phyloP scores from a whole-genome alignment of 1,284 basidiomycete genomes.

The Pseudozyma pruni region DNA sequence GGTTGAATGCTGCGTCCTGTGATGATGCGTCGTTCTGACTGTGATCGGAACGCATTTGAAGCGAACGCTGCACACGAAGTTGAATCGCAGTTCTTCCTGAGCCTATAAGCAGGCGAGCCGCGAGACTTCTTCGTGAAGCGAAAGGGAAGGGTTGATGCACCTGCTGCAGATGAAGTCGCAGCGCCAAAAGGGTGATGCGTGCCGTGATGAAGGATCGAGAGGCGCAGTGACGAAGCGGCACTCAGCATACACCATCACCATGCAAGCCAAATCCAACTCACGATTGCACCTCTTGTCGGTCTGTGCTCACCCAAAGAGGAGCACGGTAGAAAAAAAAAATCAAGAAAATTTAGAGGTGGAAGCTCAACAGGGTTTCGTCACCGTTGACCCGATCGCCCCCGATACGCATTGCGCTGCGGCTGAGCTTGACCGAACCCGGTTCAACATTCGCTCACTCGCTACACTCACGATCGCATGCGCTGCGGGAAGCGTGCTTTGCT shows the following conservation, averaged over 20 bases:
- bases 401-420: background rate
- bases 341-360: background rate
- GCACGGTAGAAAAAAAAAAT: conserved; percentile 1
- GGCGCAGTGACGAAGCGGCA: too few relatives aligned
- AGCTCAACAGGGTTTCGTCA: background rate
- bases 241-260: too few relatives aligned
- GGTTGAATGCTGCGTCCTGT: conserved; percentile 1
- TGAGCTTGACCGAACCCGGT: background rate
- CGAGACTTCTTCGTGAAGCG: background rate
- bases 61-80: conserved; percentile 5
- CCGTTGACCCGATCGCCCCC: background rate
- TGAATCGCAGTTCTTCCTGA: too few relatives aligned
- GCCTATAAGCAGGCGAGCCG: conserved; percentile 4
- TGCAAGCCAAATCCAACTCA: too few relatives aligned
- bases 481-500: too few relatives aligned
- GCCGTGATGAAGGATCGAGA: too few relatives aligned
- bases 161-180: too few relatives aligned
- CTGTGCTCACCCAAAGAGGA: conserved; percentile 10
- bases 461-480: too few relatives aligned
- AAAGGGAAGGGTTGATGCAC: background rate
- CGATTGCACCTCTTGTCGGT: too few relatives aligned
- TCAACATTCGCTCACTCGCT: too few relatives aligned
- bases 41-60: conserved; percentile 21
- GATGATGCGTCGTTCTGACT: conserved; percentile 13
- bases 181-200: too few relatives aligned